Evolutionary conservation across 306 rosid species (phyloP), one percentile per base, ranked within the genome.

Genomic region (Sesbania bispinosa): DNA sequence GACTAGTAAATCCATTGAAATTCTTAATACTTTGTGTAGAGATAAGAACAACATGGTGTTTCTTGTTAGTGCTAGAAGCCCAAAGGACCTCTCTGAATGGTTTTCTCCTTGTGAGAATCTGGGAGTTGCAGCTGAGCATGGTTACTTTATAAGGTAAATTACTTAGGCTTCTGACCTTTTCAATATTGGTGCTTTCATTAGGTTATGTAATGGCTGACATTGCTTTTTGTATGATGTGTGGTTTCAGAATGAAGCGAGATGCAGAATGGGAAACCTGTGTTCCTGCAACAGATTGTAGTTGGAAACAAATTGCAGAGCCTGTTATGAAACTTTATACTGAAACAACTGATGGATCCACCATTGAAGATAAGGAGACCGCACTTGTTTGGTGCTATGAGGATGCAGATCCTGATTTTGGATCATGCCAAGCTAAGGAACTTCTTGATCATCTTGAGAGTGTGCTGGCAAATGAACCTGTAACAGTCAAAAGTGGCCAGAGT

Each of bases 351-450:
- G 96, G 98, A 41, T 92, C 98, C 20, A 77, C 79, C 43, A 89
- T 92, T 50, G 96, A 92, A 77, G 84, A 90, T 19, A 92, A 86
- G 42, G 96, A 92, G 81, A 92, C 90, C 57, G 91, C 96, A 54
- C 89, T 92, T 27, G 98, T 89, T 60, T 92, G 98, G 98, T 85
- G 84, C 58, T 88, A 92, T 68, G 85, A 88, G 72, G 84, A 88
- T 61, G 92, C 96, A 7, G 96, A 92, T 80, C 95, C 89, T 0
- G 95, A 92, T 76, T 92, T 92, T 26, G 98, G 96, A 10, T 89
- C 92, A 14, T 92, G 95, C 76, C 98, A 89, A 66, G 98, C 96
- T 6, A 92, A 89, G 88, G 98, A 92, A 73, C 96, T 92, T 69
- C 85, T 92, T 33, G 93, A 92, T 79, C 98, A 92, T 82, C 87